Conservation (phyloP, 306 rosid genomes). For the Cicer arietinum region DNA sequence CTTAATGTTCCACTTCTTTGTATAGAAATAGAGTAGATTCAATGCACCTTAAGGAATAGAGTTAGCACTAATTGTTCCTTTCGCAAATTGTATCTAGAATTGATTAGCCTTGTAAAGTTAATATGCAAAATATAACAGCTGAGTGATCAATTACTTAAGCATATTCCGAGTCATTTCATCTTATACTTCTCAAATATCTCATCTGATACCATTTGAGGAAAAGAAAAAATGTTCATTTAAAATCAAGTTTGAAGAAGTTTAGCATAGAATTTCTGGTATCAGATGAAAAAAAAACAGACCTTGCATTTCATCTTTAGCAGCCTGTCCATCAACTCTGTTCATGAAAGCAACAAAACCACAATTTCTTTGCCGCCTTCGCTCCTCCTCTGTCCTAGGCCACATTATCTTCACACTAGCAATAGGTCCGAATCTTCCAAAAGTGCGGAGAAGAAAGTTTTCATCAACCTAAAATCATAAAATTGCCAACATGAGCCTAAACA, state of each 20-base stretch:
- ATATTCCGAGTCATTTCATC: conserved; percentile 1
- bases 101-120: conserved; percentile 7
- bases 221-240: conserved; percentile 1
- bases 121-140: background rate
- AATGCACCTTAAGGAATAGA: conserved; percentile 18
- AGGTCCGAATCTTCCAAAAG: conserved; percentile 99
- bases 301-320: conserved; percentile 99
- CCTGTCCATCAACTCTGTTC: conserved; percentile 99
- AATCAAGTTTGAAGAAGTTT: conserved; percentile 31
- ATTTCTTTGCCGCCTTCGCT: conserved; percentile 96
- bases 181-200: conserved; percentile 1
- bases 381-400: conserved; percentile 99
- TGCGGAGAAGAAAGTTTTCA: conserved; percentile 96
- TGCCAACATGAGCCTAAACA: conserved; percentile 40
- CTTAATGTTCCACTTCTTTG: conserved; percentile 9
- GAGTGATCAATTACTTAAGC: background rate
- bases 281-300: conserved; percentile 57
- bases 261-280: conserved; percentile 14
- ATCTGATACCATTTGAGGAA: conserved; percentile 23
- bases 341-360: conserved; percentile 99
- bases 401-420: conserved; percentile 99
- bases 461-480: conserved; percentile 70
- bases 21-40: background rate
- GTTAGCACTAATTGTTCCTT: background rate
- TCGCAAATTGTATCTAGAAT: background rate